phyloP scores from a whole-genome alignment of 495 filamentous ascomycete species.

The Penicillium nucicola region DNA sequence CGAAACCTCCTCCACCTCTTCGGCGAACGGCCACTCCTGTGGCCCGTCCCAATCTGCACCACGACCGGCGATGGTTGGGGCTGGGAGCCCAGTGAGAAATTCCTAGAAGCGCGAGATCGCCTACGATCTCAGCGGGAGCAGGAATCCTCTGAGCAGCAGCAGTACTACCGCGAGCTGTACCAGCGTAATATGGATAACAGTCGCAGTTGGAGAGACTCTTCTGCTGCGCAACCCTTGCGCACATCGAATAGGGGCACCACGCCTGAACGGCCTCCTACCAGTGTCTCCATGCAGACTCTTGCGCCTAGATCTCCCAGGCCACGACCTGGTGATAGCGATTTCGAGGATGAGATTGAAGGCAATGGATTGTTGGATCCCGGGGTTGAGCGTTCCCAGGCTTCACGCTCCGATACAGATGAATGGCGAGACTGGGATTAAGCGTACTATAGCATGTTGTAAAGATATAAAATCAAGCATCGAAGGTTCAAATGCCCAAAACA shows the following conservation, averaged over 20 bases:
- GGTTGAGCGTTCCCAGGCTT: constrained; percentile 2
- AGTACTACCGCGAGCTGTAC: constrained; percentile 43
- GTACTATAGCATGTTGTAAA: constrained; percentile 6
- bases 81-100: constrained; percentile 80
- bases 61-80: constrained; percentile 91
- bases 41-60: constrained; percentile 78
- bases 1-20: constrained; percentile 83
- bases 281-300: constrained; percentile 54
- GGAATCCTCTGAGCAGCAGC: constrained; percentile 49
- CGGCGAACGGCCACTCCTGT: constrained; percentile 64
- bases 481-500: too few relatives aligned
- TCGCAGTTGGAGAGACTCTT: constrained; percentile 27
- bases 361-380: constrained; percentile 19
- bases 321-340: constrained; percentile 42
- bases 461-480: too few relatives aligned
- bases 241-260: constrained; percentile 48
- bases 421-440: constrained; percentile 46
- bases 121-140: constrained; percentile 56
- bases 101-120: constrained; percentile 63
- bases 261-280: constrained; percentile 45
- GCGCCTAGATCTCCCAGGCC: constrained; percentile 42
- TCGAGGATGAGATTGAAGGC: constrained; percentile 35
- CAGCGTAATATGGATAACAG: constrained; percentile 38
- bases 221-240: constrained; percentile 17
- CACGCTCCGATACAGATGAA: constrained; percentile 29